Conservation (phyloP, 31 red algal species). For the Endocladia muricata region DNA sequence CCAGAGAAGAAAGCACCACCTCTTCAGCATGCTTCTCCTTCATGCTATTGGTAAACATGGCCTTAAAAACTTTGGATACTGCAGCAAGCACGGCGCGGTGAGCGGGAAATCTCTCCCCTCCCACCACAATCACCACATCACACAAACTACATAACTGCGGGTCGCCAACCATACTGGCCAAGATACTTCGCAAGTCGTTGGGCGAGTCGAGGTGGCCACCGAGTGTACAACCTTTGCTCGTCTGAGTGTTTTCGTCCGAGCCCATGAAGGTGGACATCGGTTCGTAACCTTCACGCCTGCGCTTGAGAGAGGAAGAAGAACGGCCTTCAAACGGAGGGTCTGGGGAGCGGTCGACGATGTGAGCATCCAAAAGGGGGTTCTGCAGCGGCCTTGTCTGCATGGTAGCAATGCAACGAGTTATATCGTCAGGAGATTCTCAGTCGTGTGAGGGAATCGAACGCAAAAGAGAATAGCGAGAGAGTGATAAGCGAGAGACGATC, state of each 20-base stretch:
- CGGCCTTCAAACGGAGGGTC: too few species aligned
- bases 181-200: constrained; percentile 31
- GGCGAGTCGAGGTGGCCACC: constrained; percentile 53
- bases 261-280: neutral
- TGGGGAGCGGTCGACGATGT: neutral
- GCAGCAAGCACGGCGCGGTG: constrained; percentile 63
- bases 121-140: constrained; percentile 47
- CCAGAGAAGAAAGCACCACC: constrained; percentile 22
- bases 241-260: neutral
- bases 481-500: too few species aligned
- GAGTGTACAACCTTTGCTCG: constrained; percentile 8
- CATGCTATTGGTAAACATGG: constrained; percentile 61
- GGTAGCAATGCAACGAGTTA: too few species aligned
- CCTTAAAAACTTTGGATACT: constrained; percentile 42
- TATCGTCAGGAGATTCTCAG: too few species aligned
- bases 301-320: too few species aligned
- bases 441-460: too few species aligned
- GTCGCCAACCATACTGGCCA: constrained; percentile 42
- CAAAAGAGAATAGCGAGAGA: too few species aligned
- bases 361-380: constrained; percentile 7
- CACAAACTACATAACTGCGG: constrained; percentile 31
- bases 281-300: constrained; percentile 12
- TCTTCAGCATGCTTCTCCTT: constrained; percentile 25
- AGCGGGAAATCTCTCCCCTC: constrained; percentile 31
- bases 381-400: too few species aligned